Base-by-base conservation (phyloP, 176 grass and related monocot genomes). In the Tillandsia leiboldiana region DNA sequence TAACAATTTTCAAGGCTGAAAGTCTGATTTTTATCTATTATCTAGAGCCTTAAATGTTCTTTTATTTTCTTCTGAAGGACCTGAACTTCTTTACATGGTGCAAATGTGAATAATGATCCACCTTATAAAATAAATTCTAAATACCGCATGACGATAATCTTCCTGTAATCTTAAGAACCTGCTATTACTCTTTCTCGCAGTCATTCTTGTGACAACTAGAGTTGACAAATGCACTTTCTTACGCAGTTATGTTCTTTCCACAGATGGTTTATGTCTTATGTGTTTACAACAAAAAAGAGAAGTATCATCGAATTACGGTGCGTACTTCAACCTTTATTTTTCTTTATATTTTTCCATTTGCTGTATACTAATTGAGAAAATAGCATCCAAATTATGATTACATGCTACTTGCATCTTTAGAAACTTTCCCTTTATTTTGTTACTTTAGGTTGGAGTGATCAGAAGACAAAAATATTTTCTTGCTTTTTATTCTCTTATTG, bases 281-380 rank as follows among this genome's bases (percentile, higher is more conserved):
- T 48, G 79, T 97, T 79, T 92, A 97, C 89, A 92, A 92, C 86
- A 97, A 90, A 79, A 87, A 90, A 72, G 92, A 92, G 82, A 97
- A 97, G 86, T 52, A 87, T 74, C 87, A 97, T 50, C 83, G 83
- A 48, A 88, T 97, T 48, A 81, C 70, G 78, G 93, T 97, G 78
- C 70, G 15, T 64, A 10, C 1, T 57, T 53, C 28, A 57, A 69
- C n/a, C 8, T 50, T 66, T 7, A 0, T 14, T 51, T 66, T 48
- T 18, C 9, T 56, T 17, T 59, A 8, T 20, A 58, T 58, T 20
- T 58, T 58, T 58, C 54, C 0, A 4, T 42, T 42, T 42, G 6
- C 6, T 42, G 6, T 42, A 42, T 42, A 42, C 33, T 42, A 42
- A 42, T 42, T 42, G 33, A 42, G 33, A 42, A 42, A 42, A 42